Evolutionary conservation across 441 rosid species (phyloP).

Genomic region (Croton laevigatus): DNA sequence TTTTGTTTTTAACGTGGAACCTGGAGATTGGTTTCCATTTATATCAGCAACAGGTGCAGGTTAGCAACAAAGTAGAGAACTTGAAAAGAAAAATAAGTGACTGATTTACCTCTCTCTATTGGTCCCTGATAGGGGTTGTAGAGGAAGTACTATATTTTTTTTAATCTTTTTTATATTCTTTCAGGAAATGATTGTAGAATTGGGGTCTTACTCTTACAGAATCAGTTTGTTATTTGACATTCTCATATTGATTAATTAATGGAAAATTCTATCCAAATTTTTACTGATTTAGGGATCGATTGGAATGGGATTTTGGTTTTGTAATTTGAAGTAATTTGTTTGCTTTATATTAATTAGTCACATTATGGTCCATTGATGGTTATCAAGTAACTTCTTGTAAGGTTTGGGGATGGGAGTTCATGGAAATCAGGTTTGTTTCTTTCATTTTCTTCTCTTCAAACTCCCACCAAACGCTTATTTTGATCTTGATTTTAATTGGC

Average conservation of each 20-base stretch:
- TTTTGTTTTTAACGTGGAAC: slow-evolving; percentile 25
- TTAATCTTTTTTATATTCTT: slow-evolving; percentile 27
- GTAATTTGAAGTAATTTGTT: too few species aligned
- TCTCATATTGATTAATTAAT: slow-evolving; percentile 48
- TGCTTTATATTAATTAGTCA: too few species aligned
- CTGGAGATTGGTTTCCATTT: slow-evolving; percentile 34
- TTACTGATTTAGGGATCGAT: slow-evolving; percentile 3
- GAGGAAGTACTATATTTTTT: slow-evolving; percentile 20
- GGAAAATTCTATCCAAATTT: slow-evolving; percentile 16
- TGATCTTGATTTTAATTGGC: too few species aligned
- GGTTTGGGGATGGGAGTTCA: too few species aligned
- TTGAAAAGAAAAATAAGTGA: slow-evolving; percentile 33
- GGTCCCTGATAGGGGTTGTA: slow-evolving; percentile 34
- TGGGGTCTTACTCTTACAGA: slow-evolving; percentile 22
- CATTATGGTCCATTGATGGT: too few species aligned
- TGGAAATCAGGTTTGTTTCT: too few species aligned
- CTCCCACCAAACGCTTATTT: too few species aligned
- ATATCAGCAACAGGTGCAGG: slow-evolving; percentile 42
- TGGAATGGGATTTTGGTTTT: not conserved
- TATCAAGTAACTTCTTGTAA: too few species aligned
- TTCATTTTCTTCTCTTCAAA: too few species aligned
- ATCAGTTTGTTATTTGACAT: slow-evolving; percentile 37
- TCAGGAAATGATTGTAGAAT: slow-evolving; percentile 36
- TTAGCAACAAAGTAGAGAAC: slow-evolving; percentile 30
- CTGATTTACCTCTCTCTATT: slow-evolving; percentile 27